Evolutionary conservation across 306 rosid species (phyloP), one percentile per base, ranked within the genome.

Genomic region (Quercus suber): DNA sequence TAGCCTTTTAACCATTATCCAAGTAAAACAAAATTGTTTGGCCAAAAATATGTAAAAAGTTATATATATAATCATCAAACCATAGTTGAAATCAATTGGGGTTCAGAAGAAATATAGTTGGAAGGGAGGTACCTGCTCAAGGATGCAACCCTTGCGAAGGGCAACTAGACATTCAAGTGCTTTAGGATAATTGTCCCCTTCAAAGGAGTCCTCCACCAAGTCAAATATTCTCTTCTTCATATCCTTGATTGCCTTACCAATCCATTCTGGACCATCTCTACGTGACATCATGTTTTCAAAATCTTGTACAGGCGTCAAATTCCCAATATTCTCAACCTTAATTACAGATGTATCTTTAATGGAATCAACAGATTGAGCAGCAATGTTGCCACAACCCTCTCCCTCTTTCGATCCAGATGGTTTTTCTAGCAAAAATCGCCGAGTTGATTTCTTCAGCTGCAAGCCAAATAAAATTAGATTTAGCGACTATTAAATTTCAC

Each of bases 81-180:
- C 17, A 19, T 17, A 63, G n/a, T 63, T 31, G 17, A 5, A 14
- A 27, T 19, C 69, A 63, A 63, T 28, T 68, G 53, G 27, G 49
- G 72, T 3, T 49, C 53, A 49, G 17, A 49, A 49, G 17, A 49
- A 49, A 49, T 10, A 12, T 10, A 49, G 53, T 49, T 64, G 73
- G 60, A 80, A 31, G 64, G 53, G 76, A 33, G 86, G 37, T 81
- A 94, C 99, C 88, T 92, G 97, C 87, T 86, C 97, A 67, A 85
- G 81, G 30, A 94, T 81, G 84, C 97, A 94, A 76, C 90, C 99
- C 82, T 91, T 92, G 61, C 99, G 97, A 79, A 94, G 95, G 59
- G 86, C 89, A 31, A 78, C 76, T 74, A 94, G 86, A 78, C 85
- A 88, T 63, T 87, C 93, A n/a, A 83, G 28, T 45, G 92, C 95